Evolutionary conservation across 306 rosid species (phyloP).

Genomic region (Dryas drummondii): DNA sequence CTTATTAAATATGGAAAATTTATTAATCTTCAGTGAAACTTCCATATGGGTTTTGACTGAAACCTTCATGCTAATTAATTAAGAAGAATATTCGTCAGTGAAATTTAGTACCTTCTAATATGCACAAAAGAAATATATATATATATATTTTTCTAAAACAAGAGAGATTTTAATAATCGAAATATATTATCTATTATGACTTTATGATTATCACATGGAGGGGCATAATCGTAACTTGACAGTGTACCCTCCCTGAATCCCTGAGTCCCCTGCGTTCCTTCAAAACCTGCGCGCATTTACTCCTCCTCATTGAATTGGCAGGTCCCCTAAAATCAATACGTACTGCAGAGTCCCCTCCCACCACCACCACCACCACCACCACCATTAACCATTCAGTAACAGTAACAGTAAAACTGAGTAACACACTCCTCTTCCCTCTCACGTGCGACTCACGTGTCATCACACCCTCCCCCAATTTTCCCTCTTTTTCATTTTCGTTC

Average conservation of each 20-base stretch:
- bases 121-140: too few relatives aligned
- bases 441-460: slow-evolving; percentile 8
- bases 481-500: not conserved
- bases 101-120: too few relatives aligned
- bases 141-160: too few relatives aligned
- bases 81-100: not conserved
- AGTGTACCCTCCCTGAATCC: too few relatives aligned
- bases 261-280: not conserved
- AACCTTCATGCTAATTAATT: not conserved
- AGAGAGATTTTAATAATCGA: too few relatives aligned
- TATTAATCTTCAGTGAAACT: not conserved
- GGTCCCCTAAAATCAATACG: not conserved
- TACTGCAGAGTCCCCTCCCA: not conserved
- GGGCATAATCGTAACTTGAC: not conserved
- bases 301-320: not conserved
- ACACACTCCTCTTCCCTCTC: not conserved
- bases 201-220: not conserved
- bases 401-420: too few relatives aligned
- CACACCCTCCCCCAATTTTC: not conserved
- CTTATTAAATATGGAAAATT: not conserved
- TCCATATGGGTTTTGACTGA: slow-evolving; percentile 1
- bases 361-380: not conserved
- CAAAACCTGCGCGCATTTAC: slow-evolving; percentile 21
- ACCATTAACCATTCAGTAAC: not conserved
- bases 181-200: too few relatives aligned